phyloP scores from a whole-genome alignment of 768 basidiomycete genomes.

The Tephrocybe rancida region DNA sequence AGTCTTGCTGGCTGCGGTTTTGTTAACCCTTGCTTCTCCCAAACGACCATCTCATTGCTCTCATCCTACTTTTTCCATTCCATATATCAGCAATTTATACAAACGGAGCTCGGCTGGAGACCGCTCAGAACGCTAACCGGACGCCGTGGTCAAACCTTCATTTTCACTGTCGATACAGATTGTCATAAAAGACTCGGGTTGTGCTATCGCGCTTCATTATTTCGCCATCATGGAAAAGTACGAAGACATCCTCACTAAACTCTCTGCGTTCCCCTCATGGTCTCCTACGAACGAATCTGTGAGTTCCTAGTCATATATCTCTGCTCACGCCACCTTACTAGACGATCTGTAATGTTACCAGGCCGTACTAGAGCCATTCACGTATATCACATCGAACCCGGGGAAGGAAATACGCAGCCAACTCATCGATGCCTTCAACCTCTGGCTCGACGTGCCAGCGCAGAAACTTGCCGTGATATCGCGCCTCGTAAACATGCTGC shows the following conservation, averaged over 20 bases:
- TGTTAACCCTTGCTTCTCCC: not conserved
- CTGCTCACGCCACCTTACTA: not conserved
- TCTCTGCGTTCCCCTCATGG: slow-evolving; percentile 37
- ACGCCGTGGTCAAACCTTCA: too few species aligned
- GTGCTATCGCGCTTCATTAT: too few species aligned
- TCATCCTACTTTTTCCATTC: too few species aligned
- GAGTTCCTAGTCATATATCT: not conserved
- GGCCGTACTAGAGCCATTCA: slow-evolving; percentile 83
- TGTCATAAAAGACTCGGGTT: too few species aligned
- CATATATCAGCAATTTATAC: too few species aligned
- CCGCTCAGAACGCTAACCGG: too few species aligned
- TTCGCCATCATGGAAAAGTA: slow-evolving; percentile 31
- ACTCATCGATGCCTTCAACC: slow-evolving; percentile 91
- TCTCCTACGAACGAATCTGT: slow-evolving; percentile 36
- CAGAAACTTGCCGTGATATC: slow-evolving; percentile 74
- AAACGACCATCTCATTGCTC: not conserved
- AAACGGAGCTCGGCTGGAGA: too few species aligned
- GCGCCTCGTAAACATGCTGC: slow-evolving; percentile 89
- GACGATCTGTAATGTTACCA: too few species aligned
- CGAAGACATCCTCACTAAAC: slow-evolving; percentile 39
- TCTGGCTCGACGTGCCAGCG: slow-evolving; percentile 83
- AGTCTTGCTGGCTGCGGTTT: not conserved
- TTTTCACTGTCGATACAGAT: too few species aligned
- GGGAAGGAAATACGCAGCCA: slow-evolving; percentile 92
- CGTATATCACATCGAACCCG: slow-evolving; percentile 79